These are phyloP conservation scores for Colletotrichum theobromicola DNA, from an alignment of 2,329 filamentous ascomycete genomes.

Conservation along the genomic window DNA sequence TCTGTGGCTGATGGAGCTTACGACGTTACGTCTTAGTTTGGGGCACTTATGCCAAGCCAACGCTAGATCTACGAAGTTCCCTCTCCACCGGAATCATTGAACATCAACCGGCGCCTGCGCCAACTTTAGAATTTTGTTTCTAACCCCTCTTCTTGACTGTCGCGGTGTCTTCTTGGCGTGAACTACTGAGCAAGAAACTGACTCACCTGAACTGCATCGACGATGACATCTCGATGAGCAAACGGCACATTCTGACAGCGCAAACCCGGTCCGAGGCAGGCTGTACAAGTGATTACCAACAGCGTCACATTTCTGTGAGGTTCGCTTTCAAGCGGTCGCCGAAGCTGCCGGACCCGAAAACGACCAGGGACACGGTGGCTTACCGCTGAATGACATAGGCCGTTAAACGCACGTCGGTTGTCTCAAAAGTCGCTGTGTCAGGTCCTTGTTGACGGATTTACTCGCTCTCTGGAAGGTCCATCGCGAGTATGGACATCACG, in stretches of 20 bases:
- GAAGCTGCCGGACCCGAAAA: neutral
- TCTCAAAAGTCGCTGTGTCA: neutral
- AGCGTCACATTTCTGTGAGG: neutral
- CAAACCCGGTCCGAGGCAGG: neutral
- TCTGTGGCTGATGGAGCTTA: neutral
- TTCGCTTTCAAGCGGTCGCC: neutral
- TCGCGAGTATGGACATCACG: neutral
- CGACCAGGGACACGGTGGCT: neutral
- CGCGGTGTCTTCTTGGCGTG: neutral
- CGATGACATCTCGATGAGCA: neutral
- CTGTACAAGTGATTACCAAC: neutral
- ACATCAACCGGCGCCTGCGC: neutral
- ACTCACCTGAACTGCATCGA: neutral
- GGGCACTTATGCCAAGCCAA: neutral
- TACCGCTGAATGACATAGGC: neutral
- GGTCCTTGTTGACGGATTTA: neutral
- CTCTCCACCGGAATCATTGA: neutral
- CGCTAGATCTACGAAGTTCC: neutral
- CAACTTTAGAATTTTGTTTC: neutral
- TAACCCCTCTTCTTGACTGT: constrained; percentile 14
- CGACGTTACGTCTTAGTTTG: neutral
- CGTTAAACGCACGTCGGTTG: neutral
- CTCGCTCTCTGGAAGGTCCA: neutral
- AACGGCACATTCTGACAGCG: neutral
- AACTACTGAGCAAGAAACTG: neutral